Percentiles rank a stretch among this genome's conserved stretches.
phyloP scores from a whole-genome alignment of 495 filamentous ascomycete genomes.

The Penicillium arizonense region DNA sequence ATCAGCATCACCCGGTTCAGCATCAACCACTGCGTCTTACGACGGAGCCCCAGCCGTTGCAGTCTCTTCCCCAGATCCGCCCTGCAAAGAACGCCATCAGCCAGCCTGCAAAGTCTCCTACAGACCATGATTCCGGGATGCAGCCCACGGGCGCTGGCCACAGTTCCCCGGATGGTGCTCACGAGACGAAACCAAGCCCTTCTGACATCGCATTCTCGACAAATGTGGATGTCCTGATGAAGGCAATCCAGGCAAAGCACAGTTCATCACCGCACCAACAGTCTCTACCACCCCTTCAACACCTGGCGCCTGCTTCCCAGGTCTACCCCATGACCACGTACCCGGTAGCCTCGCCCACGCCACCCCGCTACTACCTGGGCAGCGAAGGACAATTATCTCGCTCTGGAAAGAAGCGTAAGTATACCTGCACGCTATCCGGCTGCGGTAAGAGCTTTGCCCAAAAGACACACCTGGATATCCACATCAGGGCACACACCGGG shows the following conservation, averaged over 20 bases:
- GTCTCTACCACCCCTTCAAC: slow-evolving; percentile 37
- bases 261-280: slow-evolving; percentile 26
- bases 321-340: slow-evolving; percentile 27
- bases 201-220: slow-evolving; percentile 68
- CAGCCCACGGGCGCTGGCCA: slow-evolving; percentile 6
- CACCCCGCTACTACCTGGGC: slow-evolving; percentile 21
- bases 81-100: slow-evolving; percentile 44
- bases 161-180: slow-evolving; percentile 3
- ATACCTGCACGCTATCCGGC: slow-evolving; percentile 69
- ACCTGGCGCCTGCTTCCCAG: slow-evolving; percentile 25
- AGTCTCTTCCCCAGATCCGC: slow-evolving; percentile 38
- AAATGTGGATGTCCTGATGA: slow-evolving; percentile 88
- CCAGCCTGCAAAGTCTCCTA: slow-evolving; percentile 23
- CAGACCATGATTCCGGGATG: slow-evolving; percentile 6
- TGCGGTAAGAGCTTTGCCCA: slow-evolving; percentile 86
- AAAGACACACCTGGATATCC: slow-evolving; percentile 92
- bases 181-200: slow-evolving; percentile 16
- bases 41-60: slow-evolving; percentile 29
- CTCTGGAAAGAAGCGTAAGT: slow-evolving; percentile 50
- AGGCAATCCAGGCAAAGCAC: slow-evolving; percentile 77
- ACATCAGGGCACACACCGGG: slow-evolving; percentile 85
- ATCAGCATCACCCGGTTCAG: slow-evolving; percentile 26
- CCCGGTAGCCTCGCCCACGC: slow-evolving; percentile 15
- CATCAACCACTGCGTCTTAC: slow-evolving; percentile 32
- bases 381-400: slow-evolving; percentile 32